Conservation (phyloP, 1,139 yeast species). For the Groenewaldozyma sp. region DNA sequence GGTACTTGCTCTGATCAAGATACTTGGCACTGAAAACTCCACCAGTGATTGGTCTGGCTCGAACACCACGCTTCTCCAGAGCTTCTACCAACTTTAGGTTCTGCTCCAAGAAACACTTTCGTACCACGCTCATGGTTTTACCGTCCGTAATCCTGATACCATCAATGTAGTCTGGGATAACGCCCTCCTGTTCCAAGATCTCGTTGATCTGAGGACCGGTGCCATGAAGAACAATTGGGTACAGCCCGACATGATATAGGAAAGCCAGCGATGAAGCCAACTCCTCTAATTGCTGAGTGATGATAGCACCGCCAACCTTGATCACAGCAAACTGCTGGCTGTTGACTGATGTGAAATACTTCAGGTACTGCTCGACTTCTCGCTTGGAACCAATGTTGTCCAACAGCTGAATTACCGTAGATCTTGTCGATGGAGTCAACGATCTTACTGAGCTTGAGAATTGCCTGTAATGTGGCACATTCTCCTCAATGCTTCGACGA, state of each 20-base stretch:
- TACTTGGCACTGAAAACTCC: conserved; percentile 96
- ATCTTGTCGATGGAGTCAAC: conserved; percentile 51
- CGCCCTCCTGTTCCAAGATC: conserved; percentile 84
- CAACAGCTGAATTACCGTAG: conserved; percentile 87
- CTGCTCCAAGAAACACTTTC: conserved; percentile 91
- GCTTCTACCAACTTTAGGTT: conserved; percentile 93
- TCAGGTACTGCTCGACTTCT: conserved; percentile 94
- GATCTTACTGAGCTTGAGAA: not conserved
- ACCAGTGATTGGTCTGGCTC: conserved; percentile 96
- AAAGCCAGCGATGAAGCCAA: conserved; percentile 93
- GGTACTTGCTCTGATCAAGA: conserved; percentile 81
- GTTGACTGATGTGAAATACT: conserved; percentile 85
- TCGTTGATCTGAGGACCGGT: conserved; percentile 98
- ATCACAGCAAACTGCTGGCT: conserved; percentile 97
- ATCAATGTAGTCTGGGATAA: conserved; percentile 91
- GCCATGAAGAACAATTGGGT: conserved; percentile 95
- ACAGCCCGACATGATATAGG: conserved; percentile 91
- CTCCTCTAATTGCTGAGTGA: conserved; percentile 87
- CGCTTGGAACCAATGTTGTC: conserved; percentile 95
- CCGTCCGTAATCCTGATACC: conserved; percentile 96
- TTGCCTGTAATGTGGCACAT: not conserved
- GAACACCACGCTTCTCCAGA: conserved; percentile 90
- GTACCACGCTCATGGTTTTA: conserved; percentile 90
- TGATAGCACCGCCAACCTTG: conserved; percentile 98
- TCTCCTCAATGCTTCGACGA: not conserved